Base-by-base conservation (phyloP, 768 basidiomycete species). In the Suillus ampliporus region DNA sequence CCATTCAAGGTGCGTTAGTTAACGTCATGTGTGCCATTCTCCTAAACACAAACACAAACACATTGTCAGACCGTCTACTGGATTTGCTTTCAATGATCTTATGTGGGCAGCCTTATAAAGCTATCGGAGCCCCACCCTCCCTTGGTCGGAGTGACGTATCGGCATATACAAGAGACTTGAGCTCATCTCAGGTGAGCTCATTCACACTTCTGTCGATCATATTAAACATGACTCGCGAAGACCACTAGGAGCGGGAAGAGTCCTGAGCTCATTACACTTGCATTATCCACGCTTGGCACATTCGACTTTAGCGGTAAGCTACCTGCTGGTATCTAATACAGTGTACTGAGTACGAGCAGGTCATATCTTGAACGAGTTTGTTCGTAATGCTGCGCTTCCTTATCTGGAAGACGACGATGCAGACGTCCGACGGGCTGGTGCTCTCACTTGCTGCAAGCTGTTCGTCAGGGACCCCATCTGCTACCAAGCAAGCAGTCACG, bases 401-500 rank as follows among this genome's bases (percentile, higher is more conserved):
- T 99, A 96, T 74, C 84, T 99, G 40, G 97, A 99, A 70, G 90
- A 97, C 68, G 97, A 99, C 71, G 87, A 89, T 68, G 72, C 90
- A 1, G 94, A 95, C 61, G 90, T 99, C 3, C 84, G 97, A 17
- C 85, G 89, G 35, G 93, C 94, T 7, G 95, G 97, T 13, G 97
- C 97, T 4, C 73, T 92, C 51, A 95, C 96, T 1, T 98, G 95
- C 72, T 97, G 95, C 69, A 86, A 86, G 51, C 84, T 99, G 15
- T 97, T 99, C 71, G 89, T 95, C 63, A 88, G 89, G 61, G 97
- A 99, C 77, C 95, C 96, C 0, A 97, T 99, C 57, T 95, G 94
- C 73, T 94, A 92, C 68, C 96, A 98, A 77, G 90, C 95, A 11
- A 97, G 94, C 79, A 95, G 89, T 68, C 93, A 98, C 76, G 92